phyloP scores from a whole-genome alignment of 129 eudicot species.

The Scalesia atractyloides region DNA sequence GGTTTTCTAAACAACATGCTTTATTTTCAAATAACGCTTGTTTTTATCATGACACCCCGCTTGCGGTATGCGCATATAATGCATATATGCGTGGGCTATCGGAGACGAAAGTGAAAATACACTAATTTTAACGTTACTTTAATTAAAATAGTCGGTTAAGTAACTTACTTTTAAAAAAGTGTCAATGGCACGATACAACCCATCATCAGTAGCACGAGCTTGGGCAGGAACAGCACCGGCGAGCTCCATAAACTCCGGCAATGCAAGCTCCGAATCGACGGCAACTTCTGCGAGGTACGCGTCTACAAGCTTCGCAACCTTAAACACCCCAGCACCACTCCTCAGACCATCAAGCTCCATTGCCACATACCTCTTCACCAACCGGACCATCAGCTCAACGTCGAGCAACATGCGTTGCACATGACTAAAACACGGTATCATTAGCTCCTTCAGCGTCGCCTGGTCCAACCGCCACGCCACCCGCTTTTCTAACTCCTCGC shows the following conservation, averaged over 20 bases:
- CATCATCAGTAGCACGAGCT: conserved; percentile 72
- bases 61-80: too few species aligned
- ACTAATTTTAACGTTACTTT: too few species aligned
- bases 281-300: conserved; percentile 83
- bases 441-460: conserved; percentile 66
- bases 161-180: conserved; percentile 77
- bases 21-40: too few species aligned
- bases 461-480: conserved; percentile 69
- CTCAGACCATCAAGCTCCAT: conserved; percentile 45
- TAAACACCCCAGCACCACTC: conserved; percentile 55
- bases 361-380: conserved; percentile 59
- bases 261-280: conserved; percentile 46
- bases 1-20: too few species aligned
- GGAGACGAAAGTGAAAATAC: too few species aligned
- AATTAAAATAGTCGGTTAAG: background rate
- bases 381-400: conserved; percentile 52
- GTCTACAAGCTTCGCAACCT: conserved; percentile 81
- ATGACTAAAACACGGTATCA: conserved; percentile 86
- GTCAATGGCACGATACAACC: conserved; percentile 87
- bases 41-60: too few species aligned
- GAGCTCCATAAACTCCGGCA: conserved; percentile 62
- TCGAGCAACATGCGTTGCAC: conserved; percentile 55
- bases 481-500: conserved; percentile 55
- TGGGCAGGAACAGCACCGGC: conserved; percentile 68
- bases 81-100: too few species aligned